Evolutionary conservation across 306 rosid species (phyloP).

Genomic region (Vigna trinervia): DNA sequence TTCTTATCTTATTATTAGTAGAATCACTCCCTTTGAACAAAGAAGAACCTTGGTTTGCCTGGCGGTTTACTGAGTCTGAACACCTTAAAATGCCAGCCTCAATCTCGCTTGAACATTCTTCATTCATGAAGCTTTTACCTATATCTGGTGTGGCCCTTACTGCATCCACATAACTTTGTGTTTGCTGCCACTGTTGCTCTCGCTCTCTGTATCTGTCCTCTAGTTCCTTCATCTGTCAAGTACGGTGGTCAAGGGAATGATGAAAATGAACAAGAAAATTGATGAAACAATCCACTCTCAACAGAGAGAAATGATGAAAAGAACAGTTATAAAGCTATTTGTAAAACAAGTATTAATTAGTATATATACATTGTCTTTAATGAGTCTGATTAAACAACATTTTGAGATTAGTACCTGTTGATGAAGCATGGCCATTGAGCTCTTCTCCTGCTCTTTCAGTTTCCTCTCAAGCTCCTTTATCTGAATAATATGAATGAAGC

Average conservation of each 20-base stretch:
- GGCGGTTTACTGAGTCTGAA: constrained; percentile 62
- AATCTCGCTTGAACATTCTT: constrained; percentile 56
- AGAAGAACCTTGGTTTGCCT: constrained; percentile 57
- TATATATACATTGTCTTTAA: not conserved
- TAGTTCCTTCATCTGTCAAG: constrained; percentile 73
- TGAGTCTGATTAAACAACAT: not conserved
- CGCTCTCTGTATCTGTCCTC: constrained; percentile 66
- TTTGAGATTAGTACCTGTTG: constrained; percentile 58
- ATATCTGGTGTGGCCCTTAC: constrained; percentile 60
- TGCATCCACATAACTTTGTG: constrained; percentile 52
- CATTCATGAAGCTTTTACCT: constrained; percentile 49
- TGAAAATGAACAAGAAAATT: too few relatives aligned
- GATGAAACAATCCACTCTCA: not conserved
- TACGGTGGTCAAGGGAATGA: not conserved
- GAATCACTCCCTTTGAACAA: constrained; percentile 61
- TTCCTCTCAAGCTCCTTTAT: constrained; percentile 73
- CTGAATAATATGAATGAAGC: constrained; percentile 54
- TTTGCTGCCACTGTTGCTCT: constrained; percentile 59
- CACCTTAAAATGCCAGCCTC: constrained; percentile 62
- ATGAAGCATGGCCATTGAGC: constrained; percentile 57
- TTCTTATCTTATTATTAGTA: constrained; percentile 58
- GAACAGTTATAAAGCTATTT: not conserved
- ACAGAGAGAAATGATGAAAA: not conserved
- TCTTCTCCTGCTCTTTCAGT: constrained; percentile 70
- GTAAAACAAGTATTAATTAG: not conserved